Conservation (phyloP, 257 asterid genomes). For the Echites panduratus region DNA sequence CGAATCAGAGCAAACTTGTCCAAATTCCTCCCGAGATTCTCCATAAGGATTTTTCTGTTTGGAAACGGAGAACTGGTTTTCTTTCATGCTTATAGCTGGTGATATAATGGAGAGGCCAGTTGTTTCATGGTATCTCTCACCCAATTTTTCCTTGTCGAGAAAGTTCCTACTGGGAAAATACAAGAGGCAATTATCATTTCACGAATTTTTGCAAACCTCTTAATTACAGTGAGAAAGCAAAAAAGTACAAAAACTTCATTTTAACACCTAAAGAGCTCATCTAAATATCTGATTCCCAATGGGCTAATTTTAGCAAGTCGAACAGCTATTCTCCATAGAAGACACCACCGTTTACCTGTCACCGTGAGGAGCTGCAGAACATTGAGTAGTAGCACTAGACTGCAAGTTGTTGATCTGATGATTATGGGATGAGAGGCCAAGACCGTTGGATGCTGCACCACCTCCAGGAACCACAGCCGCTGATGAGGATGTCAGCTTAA, state of each 20-base stretch:
- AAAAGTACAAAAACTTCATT: background rate
- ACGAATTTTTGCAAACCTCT: background rate
- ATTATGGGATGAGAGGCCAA: conserved; percentile 34
- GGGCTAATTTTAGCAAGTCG: background rate
- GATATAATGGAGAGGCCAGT: conserved; percentile 26
- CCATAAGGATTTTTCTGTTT: conserved; percentile 26
- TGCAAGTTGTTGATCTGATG: conserved; percentile 34
- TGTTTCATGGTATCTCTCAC: conserved; percentile 27
- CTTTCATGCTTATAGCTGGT: conserved; percentile 25
- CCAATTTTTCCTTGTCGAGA: conserved; percentile 28
- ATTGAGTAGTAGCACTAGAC: conserved; percentile 20
- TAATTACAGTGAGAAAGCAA: background rate
- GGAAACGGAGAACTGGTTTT: conserved; percentile 18
- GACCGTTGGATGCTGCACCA: conserved; percentile 25
- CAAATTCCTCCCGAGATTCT: conserved; percentile 45
- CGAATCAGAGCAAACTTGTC: conserved; percentile 69
- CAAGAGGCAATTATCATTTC: background rate
- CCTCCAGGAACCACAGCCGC: conserved; percentile 37
- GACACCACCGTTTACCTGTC: conserved; percentile 35
- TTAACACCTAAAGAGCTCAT: background rate
- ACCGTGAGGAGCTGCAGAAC: conserved; percentile 29
- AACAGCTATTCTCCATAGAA: background rate
- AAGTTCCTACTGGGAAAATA: conserved; percentile 29
- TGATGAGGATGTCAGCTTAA: conserved; percentile 32
- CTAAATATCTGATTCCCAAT: background rate